These are phyloP conservation scores for Dacryopinax spathularia DNA, from an alignment of 768 basidiomycete species.

Conservation along the genomic window DNA sequence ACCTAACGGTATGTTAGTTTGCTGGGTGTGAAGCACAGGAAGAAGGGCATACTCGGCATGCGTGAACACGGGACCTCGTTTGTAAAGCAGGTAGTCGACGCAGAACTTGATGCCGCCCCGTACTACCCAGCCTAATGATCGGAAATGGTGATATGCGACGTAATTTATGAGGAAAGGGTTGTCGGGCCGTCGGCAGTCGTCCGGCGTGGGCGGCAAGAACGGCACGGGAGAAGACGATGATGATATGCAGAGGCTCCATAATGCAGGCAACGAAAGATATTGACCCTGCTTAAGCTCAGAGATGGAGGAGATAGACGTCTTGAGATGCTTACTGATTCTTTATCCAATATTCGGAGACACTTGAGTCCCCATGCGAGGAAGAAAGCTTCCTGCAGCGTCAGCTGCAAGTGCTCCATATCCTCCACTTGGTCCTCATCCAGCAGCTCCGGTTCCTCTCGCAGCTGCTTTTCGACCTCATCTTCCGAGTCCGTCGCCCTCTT, in stretches of 20 bases:
- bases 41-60: constrained; percentile 72
- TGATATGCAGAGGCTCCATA: constrained; percentile 22
- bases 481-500: constrained; percentile 27
- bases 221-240: constrained; percentile 18
- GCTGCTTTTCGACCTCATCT: constrained; percentile 24
- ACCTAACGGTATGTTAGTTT: constrained; percentile 34
- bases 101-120: constrained; percentile 96
- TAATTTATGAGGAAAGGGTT: constrained; percentile 89
- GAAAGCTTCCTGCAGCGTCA: constrained; percentile 79
- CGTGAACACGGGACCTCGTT: constrained; percentile 82
- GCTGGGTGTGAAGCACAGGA: neutral
- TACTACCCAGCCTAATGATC: constrained; percentile 93
- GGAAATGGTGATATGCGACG: constrained; percentile 83
- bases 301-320: constrained; percentile 39
- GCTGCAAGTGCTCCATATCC: constrained; percentile 79
- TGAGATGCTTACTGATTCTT: constrained; percentile 47
- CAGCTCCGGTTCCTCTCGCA: constrained; percentile 23
- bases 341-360: constrained; percentile 57
- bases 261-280: neutral
- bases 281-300: constrained; percentile 41
- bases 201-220: constrained; percentile 24
- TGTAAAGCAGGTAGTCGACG: constrained; percentile 86
- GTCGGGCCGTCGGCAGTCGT: constrained; percentile 37
- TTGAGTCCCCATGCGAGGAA: constrained; percentile 75
- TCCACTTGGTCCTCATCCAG: constrained; percentile 39